Evolutionary conservation across 805 yeast genomes (phyloP), one percentile per base, ranked within the genome.

Genomic region (Yamadazyma sp.): DNA sequence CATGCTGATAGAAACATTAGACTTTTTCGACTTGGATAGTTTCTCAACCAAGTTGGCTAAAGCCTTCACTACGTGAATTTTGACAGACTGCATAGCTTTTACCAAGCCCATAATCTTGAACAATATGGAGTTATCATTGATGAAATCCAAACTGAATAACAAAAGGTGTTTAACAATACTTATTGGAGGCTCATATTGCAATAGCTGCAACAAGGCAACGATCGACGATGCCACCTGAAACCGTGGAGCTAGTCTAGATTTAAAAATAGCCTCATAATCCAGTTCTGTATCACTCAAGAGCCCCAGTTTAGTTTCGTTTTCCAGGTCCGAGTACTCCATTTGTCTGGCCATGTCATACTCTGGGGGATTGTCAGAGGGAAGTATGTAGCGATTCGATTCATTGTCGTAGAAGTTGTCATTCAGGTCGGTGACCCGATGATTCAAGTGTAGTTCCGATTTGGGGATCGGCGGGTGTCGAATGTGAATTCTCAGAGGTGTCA

Each of bases 261-360:
- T n/a, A 7, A 19, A 3, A 10, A 40, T 38, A 6, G 27, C 9
- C 4, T 35, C 38, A 20, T 45, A 45, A 28, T 45, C 48, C 34
- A 26, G 41, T 23, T 51, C 55, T 6, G 42, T 26, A 32, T 53
- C 57, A 35, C 50, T 51, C 24, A 42, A 27, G 16, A 19, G 14
- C 18, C 32, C 33, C 10, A 23, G 26, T 2, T 14, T 24, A 10
- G 3, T 19, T 20, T 24, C 33, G 7, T 14, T 2, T 26, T 45
- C 49, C 27, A 45, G 54, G 32, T 59, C 64, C 13, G 61, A 56
- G 14, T 50, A 55, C 19, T 57, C 58, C 53, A 65, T 57, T 31
- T 53, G 69, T 11, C 38, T 29, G 6, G 55, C 49, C 45, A 56
- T 52, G 10, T 30, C 38, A n/a, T 21, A 35, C 9, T 33, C 18